A percentile compares a stretch with the other conserved stretches of the same genome.
Conservation (phyloP, 495 filamentous ascomycete species). For the Aspergillus bertholletiae region DNA sequence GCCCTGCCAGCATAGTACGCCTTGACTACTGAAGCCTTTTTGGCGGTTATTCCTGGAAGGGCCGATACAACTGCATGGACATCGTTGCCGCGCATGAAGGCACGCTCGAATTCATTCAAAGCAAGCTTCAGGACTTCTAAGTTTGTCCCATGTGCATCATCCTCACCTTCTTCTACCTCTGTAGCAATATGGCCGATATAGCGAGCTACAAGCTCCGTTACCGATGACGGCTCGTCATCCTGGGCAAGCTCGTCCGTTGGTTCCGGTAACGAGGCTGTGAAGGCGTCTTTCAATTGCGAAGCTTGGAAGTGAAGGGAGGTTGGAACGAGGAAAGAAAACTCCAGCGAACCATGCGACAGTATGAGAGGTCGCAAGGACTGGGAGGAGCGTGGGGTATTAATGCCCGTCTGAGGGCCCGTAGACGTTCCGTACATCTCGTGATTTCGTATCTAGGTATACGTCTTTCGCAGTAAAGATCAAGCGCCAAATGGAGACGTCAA, state of each 20-base stretch:
- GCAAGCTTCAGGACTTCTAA: conserved; percentile 84
- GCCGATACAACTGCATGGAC: conserved; percentile 84
- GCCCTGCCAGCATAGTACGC: conserved; percentile 88
- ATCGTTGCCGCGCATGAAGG: conserved; percentile 91
- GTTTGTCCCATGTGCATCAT: conserved; percentile 78
- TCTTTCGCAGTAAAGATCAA: conserved; percentile 11
- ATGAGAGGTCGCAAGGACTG: conserved; percentile 86
- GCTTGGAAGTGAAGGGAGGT: conserved; percentile 94
- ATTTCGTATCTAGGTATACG: conserved; percentile 18
- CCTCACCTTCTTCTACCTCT: conserved; percentile 87
- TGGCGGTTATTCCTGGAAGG: conserved; percentile 80
- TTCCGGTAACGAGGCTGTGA: conserved; percentile 75
- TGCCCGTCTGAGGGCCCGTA: conserved; percentile 85
- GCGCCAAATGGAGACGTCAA: conserved; percentile 3
- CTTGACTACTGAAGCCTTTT: conserved; percentile 82
- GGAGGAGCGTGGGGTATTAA: conserved; percentile 90
- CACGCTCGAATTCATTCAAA: conserved; percentile 92
- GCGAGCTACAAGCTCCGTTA: conserved; percentile 82
- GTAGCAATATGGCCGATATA: conserved; percentile 85
- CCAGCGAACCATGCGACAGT: conserved; percentile 88
- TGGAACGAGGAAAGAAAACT: conserved; percentile 90
- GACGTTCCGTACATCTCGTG: conserved; percentile 76
- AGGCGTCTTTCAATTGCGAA: conserved; percentile 83
- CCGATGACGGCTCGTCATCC: conserved; percentile 95
- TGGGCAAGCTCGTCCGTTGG: conserved; percentile 95